Percentiles rank a stretch among this genome's conserved stretches.
Conservation (phyloP, 176 grass and related monocot species). For the Carex pumila region DNA sequence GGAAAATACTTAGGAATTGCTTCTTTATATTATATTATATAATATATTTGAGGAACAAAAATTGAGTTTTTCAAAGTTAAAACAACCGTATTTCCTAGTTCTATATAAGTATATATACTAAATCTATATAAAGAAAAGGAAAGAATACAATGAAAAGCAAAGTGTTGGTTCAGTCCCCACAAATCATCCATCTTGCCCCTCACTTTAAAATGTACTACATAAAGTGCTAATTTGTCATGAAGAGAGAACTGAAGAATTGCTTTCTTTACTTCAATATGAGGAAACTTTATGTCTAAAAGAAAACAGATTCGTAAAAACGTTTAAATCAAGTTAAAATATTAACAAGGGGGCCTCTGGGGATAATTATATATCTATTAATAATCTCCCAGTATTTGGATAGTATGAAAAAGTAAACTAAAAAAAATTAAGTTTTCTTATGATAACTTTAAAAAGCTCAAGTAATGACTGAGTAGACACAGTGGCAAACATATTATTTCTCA, state of each 20-base stretch:
- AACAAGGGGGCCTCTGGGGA: neutral
- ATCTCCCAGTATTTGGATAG: neutral
- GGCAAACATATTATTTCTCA: neutral
- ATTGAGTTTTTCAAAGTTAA: neutral
- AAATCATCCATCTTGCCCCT: neutral
- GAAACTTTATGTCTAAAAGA: neutral
- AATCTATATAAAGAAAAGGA: neutral
- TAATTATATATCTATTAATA: neutral
- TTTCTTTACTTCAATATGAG: neutral
- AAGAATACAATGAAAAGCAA: neutral
- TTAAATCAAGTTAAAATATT: neutral
- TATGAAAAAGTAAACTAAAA: neutral
- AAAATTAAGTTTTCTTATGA: neutral
- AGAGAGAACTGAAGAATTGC: neutral
- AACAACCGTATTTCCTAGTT: neutral
- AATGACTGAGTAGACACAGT: neutral
- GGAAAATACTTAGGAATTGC: neutral
- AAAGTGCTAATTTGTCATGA: constrained; percentile 17
- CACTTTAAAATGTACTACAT: neutral
- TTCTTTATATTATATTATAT: neutral
- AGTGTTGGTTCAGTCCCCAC: neutral
- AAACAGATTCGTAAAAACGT: neutral
- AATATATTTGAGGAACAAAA: neutral
- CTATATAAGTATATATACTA: neutral
- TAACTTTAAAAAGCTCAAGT: neutral